These are phyloP conservation scores for Saccharata proteae DNA, from an alignment of 2,329 filamentous ascomycete genomes.

Conservation along the genomic window DNA sequence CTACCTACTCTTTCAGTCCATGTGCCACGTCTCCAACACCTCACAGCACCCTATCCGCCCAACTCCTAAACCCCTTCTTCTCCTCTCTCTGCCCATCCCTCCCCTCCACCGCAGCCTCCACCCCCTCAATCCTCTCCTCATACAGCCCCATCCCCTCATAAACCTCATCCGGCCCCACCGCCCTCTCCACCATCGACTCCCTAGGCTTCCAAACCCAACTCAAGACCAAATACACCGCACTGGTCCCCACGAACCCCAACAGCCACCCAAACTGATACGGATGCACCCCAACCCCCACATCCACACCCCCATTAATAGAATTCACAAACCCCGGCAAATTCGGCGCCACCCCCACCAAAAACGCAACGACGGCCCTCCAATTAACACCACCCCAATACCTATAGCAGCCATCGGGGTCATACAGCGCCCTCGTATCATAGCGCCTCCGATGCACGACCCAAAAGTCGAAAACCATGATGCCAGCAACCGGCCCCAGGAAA, in stretches of 20 bases:
- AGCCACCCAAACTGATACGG: conserved; percentile 58
- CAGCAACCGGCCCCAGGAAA: conserved; percentile 52
- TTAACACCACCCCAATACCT: conserved; percentile 43
- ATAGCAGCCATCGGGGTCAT: conserved; percentile 38
- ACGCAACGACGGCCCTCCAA: conserved; percentile 47
- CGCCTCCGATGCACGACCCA: conserved; percentile 42
- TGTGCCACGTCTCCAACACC: too few species aligned
- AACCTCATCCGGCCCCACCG: conserved; percentile 27
- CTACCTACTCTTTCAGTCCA: too few species aligned
- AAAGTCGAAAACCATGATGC: conserved; percentile 48
- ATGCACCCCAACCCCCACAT: conserved; percentile 34
- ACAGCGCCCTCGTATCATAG: conserved; percentile 41
- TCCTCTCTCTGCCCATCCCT: too few species aligned
- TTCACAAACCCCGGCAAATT: conserved; percentile 44
- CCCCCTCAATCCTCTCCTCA: conserved; percentile 9
- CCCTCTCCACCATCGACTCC: conserved; percentile 36
- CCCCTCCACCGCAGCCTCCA: conserved; percentile 5
- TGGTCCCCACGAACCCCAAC: conserved; percentile 46
- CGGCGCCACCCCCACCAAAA: conserved; percentile 45
- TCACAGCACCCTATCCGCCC: conserved; percentile 22
- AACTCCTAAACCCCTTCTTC: conserved; percentile 22
- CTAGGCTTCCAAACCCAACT: conserved; percentile 36
- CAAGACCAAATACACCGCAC: conserved; percentile 43
- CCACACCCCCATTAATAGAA: conserved; percentile 27
- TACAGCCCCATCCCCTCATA: conserved; percentile 19